phyloP scores from a whole-genome alignment of 192 early-diverging fungal genomes.

The Podila clonocystis region DNA sequence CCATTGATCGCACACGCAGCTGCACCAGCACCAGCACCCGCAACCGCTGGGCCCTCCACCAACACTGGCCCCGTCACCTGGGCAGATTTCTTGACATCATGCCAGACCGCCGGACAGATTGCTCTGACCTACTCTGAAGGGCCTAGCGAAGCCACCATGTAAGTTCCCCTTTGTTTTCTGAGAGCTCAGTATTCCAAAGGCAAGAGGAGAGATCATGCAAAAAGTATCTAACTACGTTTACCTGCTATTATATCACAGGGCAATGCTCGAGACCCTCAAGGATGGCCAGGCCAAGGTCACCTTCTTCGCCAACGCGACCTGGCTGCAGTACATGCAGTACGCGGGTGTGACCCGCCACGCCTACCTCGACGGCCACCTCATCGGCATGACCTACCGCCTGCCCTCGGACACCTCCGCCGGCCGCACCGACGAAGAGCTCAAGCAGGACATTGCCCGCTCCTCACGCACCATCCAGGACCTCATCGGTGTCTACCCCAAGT shows the following conservation, averaged over 20 bases:
- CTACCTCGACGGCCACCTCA: constrained; percentile 61
- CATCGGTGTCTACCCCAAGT: constrained; percentile 61
- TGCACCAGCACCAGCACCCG: neutral
- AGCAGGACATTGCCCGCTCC: constrained; percentile 50
- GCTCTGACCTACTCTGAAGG: constrained; percentile 57
- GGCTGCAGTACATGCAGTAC: constrained; percentile 64
- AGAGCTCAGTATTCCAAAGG: too few relatives aligned
- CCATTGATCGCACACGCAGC: constrained; percentile 19
- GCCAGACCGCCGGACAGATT: constrained; percentile 51
- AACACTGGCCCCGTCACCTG: constrained; percentile 15
- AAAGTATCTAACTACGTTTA: too few relatives aligned
- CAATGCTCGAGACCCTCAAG: constrained; percentile 58
- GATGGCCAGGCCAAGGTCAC: constrained; percentile 59
- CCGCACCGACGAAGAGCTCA: constrained; percentile 50
- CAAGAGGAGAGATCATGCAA: too few relatives aligned
- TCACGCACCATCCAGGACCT: constrained; percentile 59
- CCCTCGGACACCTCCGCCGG: constrained; percentile 54
- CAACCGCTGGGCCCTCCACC: neutral
- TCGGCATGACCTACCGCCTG: constrained; percentile 65
- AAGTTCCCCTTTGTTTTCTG: too few relatives aligned
- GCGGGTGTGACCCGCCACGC: constrained; percentile 62
- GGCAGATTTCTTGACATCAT: constrained; percentile 44
- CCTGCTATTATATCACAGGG: too few relatives aligned
- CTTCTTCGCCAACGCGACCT: constrained; percentile 64
- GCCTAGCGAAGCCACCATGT: constrained; percentile 59